Conservation (phyloP, 2,329 filamentous ascomycete species). For the Hypoxylon sp. region DNA sequence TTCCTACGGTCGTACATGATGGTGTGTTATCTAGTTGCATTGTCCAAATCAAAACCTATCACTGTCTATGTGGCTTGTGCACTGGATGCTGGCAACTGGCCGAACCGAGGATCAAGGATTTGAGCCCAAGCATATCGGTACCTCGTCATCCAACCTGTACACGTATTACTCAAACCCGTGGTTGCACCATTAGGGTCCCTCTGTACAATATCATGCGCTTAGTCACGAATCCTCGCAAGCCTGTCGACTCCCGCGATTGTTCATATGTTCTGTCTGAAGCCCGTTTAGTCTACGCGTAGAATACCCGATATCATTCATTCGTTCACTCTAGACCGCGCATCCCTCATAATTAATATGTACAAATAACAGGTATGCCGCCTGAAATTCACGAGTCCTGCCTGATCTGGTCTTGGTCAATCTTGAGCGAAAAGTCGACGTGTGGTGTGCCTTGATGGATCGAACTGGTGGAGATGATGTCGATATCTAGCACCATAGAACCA, state of each 20-base stretch:
- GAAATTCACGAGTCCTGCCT: slow-evolving; percentile 12
- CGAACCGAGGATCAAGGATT: background rate
- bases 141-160: slow-evolving; percentile 1
- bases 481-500: slow-evolving; percentile 64
- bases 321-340: background rate
- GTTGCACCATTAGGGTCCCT: background rate
- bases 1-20: slow-evolving; percentile 27
- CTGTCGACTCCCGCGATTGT: too few relatives aligned
- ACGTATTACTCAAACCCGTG: background rate
- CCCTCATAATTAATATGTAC: slow-evolving; percentile 10
- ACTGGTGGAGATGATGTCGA: slow-evolving; percentile 96
- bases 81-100: background rate
- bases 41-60: slow-evolving; percentile 1
- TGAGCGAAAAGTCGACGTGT: slow-evolving; percentile 95
- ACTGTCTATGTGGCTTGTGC: background rate
- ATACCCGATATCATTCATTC: slow-evolving; percentile 7
- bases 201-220: too few relatives aligned
- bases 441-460: slow-evolving; percentile 96
- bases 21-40: background rate
- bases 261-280: background rate
- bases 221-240: too few relatives aligned
- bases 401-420: slow-evolving; percentile 71
- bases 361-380: background rate
- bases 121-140: background rate
- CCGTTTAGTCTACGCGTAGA: background rate